Base-by-base conservation (phyloP, 2,329 filamentous ascomycete genomes). In the Amauroascus verrucosus region DNA sequence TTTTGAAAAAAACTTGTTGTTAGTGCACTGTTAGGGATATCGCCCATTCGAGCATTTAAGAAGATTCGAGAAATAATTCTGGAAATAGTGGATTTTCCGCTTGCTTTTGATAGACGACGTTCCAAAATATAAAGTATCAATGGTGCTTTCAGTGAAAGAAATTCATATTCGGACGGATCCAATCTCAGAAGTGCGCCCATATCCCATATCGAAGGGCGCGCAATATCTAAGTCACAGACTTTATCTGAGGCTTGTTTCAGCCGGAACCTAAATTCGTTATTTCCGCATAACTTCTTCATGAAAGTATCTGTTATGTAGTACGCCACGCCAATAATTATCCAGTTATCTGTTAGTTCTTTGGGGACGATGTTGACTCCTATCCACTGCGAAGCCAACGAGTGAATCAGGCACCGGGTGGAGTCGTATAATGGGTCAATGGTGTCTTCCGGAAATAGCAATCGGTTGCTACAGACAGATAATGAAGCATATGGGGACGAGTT, bases 301-400 rank as follows among this genome's bases (percentile, higher is more conserved):
- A 95, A 96, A 3, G 88, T 78, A 61, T 96, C 91, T 1, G 91
- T 89, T 79, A 98, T 95, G 73, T 88, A 98, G 74, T 91, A 90
- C 0, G 91, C 86, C 45, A 94, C 85, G 13, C 91, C 94, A 51
- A 93, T 79, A 11, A 91, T 84, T 18, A 94, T 82, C 93, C 93
- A 98, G 51, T 83, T 81, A 67, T 98, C 93, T 49, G 78, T 77
- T 16, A 83, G 81, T 38, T 85, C 82, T 64, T 89, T 87, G 0
- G 93, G 85, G 46, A 95, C 84, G 60, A 98, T 86, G 64, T 90
- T 90, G 58, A 98, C 85, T 14, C 93, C 93, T 59, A 93, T 87
- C 86, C 91, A 98, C 67, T 98, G 93, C 55, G 83, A 87, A 9
- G 93, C 88, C 46, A 97, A 75, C 0, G 89, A 84, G 65, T 93